Evolutionary conservation across 306 rosid genomes (phyloP), one percentile per base, ranked within the genome.

Genomic region (Lathyrus aphaca): DNA sequence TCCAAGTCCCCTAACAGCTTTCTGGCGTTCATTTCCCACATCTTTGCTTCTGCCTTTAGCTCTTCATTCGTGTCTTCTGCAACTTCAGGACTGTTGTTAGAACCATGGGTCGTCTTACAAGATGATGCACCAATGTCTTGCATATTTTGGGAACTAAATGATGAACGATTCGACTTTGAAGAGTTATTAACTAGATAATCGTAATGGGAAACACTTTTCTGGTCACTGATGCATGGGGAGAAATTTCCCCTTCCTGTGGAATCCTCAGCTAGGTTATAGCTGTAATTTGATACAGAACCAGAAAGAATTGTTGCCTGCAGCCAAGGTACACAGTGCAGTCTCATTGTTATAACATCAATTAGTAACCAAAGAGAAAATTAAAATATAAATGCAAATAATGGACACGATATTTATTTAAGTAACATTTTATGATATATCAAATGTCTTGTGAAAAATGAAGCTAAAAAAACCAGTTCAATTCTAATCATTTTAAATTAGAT

Each of bases 11-110:
- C 78, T 92, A 89, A 86, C 48, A 94, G 84, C 76, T 91, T 87
- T 61, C 88, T 82, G 30, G 95, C 96, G 13, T 94, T 91, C 84
- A 88, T 82, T 82, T 94, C 96, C 97, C 99, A 91, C 96, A 91
- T 88, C 87, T 84, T 88, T 18, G 98, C 97, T 79, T 94, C 96
- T 8, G 87, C 98, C 38, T 84, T 95, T 57, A 94, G 83, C 84
- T 85, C 97, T 70, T 77, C 85, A 66, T 69, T 73, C 7, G 89
- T 74, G 53, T 58, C 81, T 76, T 79, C 87, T 72, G 90, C 81
- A 17, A 83, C 82, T 63, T 88, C 91, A 64, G 29, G 74, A 53
- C 57, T 45, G 37, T 74, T 78, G 18, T 60, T 74, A 39, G 79
- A 63, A 49, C 78, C 71, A 69, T 40, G 74, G 51, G 74, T 35